Evolutionary conservation across 495 filamentous ascomycete species (phyloP).

Genomic region (Gamarada debralockiae): DNA sequence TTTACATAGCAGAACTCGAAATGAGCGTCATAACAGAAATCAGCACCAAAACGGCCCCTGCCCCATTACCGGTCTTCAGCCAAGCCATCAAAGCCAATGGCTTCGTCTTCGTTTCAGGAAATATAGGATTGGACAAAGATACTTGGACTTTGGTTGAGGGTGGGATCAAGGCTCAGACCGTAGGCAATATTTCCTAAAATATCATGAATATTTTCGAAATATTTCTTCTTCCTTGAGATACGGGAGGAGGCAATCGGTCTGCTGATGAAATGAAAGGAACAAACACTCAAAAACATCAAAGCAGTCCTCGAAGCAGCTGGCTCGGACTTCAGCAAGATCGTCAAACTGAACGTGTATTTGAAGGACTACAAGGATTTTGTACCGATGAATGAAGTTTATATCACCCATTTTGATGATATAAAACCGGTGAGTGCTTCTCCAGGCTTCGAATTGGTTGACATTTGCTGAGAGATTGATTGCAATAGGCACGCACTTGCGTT

Average conservation of each 20-base stretch:
- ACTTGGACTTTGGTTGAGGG: slow-evolving; percentile 59
- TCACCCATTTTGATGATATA: slow-evolving; percentile 56
- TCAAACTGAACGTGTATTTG: slow-evolving; percentile 66
- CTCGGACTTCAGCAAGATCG: slow-evolving; percentile 55
- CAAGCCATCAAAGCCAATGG: slow-evolving; percentile 70
- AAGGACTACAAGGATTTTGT: slow-evolving; percentile 63
- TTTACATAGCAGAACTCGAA: too few species aligned
- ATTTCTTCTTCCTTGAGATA: too few species aligned
- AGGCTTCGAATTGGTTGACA: background rate
- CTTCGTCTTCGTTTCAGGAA: slow-evolving; percentile 73
- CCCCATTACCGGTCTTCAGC: slow-evolving; percentile 50
- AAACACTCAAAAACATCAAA: slow-evolving; percentile 53
- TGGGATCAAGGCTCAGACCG: slow-evolving; percentile 50
- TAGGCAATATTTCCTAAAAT: slow-evolving; percentile 8
- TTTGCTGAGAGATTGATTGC: background rate
- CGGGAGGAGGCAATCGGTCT: background rate
- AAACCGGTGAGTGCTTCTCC: background rate
- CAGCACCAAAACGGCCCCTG: slow-evolving; percentile 43
- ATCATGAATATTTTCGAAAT: background rate
- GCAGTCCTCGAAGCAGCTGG: slow-evolving; percentile 60
- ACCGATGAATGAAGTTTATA: slow-evolving; percentile 70
- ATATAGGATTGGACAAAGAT: slow-evolving; percentile 48
- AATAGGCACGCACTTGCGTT: background rate
- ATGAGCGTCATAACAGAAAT: slow-evolving; percentile 15
- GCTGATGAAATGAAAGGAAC: slow-evolving; percentile 7